phyloP scores from a whole-genome alignment of 2,329 filamentous ascomycete genomes.

The Madurella fahalii region DNA sequence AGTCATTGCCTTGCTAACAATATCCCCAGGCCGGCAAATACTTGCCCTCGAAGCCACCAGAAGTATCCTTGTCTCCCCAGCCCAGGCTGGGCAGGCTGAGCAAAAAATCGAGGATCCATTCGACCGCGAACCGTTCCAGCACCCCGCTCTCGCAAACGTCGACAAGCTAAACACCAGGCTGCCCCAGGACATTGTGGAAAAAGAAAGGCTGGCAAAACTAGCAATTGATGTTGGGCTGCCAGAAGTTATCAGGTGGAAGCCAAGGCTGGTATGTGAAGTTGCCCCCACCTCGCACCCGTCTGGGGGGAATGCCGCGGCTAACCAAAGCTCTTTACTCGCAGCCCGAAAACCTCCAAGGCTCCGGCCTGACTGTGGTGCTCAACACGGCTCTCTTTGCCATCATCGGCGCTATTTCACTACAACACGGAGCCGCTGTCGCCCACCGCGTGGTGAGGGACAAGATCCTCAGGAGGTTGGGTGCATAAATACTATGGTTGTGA shows the following conservation, averaged over 20 bases:
- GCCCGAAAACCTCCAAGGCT: slow-evolving; percentile 64
- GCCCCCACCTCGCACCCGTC: not conserved
- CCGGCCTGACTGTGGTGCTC: slow-evolving; percentile 71
- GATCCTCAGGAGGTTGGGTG: slow-evolving; percentile 53
- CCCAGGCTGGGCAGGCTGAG: not conserved
- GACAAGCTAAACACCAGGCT: slow-evolving; percentile 63
- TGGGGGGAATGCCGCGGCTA: not conserved
- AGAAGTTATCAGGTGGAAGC: slow-evolving; percentile 83
- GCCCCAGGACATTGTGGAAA: slow-evolving; percentile 59
- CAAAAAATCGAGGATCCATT: slow-evolving; percentile 27
- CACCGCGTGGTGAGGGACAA: slow-evolving; percentile 70
- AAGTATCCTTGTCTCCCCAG: slow-evolving; percentile 21
- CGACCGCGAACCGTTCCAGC: slow-evolving; percentile 62
- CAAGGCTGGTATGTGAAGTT: slow-evolving; percentile 62
- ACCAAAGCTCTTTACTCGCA: slow-evolving; percentile 26
- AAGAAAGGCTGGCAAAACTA: slow-evolving; percentile 62
- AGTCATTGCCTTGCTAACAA: slow-evolving; percentile 1
- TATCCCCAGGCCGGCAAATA: slow-evolving; percentile 21
- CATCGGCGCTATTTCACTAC: slow-evolving; percentile 82
- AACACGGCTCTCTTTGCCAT: slow-evolving; percentile 79
- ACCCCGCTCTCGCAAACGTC: slow-evolving; percentile 68
- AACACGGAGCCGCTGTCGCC: slow-evolving; percentile 76
- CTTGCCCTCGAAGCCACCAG: slow-evolving; percentile 28
- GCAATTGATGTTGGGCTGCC: slow-evolving; percentile 67
- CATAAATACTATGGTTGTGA: slow-evolving; percentile 10